A percentile compares a stretch with the other conserved stretches of the same genome.
Evolutionary conservation across 345 rosid species (phyloP).

Genomic region (Microcos paniculata): DNA sequence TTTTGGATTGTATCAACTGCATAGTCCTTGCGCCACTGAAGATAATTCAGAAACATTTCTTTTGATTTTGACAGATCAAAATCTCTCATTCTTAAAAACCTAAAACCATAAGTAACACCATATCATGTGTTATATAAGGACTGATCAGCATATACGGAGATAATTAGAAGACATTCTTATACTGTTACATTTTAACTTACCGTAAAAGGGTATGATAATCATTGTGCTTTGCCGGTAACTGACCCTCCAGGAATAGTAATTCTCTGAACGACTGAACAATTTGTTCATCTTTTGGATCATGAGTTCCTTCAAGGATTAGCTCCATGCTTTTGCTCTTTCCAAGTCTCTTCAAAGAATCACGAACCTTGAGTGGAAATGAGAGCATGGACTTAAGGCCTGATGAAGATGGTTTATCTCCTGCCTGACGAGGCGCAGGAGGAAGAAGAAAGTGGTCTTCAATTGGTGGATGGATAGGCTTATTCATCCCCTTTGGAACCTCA

Average conservation of each 20-base stretch:
- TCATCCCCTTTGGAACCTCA: slow-evolving; percentile 7
- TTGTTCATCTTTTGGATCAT: slow-evolving; percentile 45
- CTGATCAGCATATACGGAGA: background rate
- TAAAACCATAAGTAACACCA: slow-evolving; percentile 8
- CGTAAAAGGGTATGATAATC: slow-evolving; percentile 59
- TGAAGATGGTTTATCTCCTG: slow-evolving; percentile 18
- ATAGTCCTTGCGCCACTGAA: slow-evolving; percentile 50
- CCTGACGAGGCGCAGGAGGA: slow-evolving; percentile 18
- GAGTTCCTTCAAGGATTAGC: slow-evolving; percentile 39
- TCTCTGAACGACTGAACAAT: slow-evolving; percentile 42
- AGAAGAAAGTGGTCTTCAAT: slow-evolving; percentile 37
- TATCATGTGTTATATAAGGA: background rate
- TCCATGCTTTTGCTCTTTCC: slow-evolving; percentile 46
- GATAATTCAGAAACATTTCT: slow-evolving; percentile 44
- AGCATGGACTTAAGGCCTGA: slow-evolving; percentile 36
- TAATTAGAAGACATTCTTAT: background rate
- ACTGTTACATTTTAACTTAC: no score
- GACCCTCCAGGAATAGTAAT: slow-evolving; percentile 45
- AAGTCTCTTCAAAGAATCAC: slow-evolving; percentile 38
- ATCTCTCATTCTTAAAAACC: slow-evolving; percentile 56
- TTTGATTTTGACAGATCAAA: slow-evolving; percentile 54
- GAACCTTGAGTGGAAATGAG: slow-evolving; percentile 31
- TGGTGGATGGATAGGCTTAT: slow-evolving; percentile 30
- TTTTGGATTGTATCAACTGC: slow-evolving; percentile 44
- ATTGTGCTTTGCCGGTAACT: slow-evolving; percentile 35